Base-by-base conservation (phyloP, 805 yeast species). In the Metschnikowia colocasiae region DNA sequence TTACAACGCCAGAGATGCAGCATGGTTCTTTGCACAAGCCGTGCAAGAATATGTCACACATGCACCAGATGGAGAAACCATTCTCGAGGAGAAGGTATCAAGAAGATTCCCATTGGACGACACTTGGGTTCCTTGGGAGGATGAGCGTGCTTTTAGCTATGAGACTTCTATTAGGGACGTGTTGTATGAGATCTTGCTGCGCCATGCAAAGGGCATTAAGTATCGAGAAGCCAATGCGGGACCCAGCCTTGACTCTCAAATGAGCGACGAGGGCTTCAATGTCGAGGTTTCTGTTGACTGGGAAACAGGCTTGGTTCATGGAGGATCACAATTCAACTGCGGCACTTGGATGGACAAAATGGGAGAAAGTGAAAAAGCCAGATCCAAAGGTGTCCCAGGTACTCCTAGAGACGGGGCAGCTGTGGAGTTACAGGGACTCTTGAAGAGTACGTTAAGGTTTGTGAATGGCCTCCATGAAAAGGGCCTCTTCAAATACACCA, bases 311-410 rank as follows among this genome's bases (percentile, higher is more conserved):
- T 69, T 94, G 26, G 71, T 91, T 3, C 85, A 81, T 63, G 99
- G 98, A 39, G 98, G 99, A 1, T 87, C 87, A 41, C 96, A 87
- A 64, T 80, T 69, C 63, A 92, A 92, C 62, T 92, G 99, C 71
- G 99, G 99, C 19, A 94, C 99, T 0, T 92, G 99, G 99, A 92
- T 91, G 97, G 99, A 92, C 68, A 92, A 92, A 69, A 92, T 92
- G 98, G 99, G 99, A 22, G 98, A 94, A 69, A 87, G 96, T 59
- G 81, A 66, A 30, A 74, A 68, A 47, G 97, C 98, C 0, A 84
- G 85, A 1, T 83, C 81, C 49, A 86, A 84, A 56, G 99, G 99
- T n/a, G 73, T 80, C 30, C 99, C 99, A 1, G 99, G 98, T 1
- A 92, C 98, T 0, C 98, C 99, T 20, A 79, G 99, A 61, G 96